Evolutionary conservation across 2,329 filamentous ascomycete genomes (phyloP).

Genomic region (Sporothrix inflata): DNA sequence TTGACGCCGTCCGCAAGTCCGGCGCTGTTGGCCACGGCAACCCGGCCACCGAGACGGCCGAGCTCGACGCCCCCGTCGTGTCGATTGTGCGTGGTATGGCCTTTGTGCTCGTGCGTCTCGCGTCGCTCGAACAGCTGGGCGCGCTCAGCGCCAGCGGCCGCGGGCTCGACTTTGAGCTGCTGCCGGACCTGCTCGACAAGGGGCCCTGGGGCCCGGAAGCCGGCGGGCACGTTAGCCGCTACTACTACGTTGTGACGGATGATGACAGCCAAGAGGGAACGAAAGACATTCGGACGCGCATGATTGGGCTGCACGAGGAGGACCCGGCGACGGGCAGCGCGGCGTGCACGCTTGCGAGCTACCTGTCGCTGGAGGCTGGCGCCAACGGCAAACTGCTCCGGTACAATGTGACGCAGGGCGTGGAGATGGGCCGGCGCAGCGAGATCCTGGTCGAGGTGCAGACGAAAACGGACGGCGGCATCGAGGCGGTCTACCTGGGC

Average conservation of each 20-base stretch:
- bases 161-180: constrained; percentile 41
- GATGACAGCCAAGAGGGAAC: constrained; percentile 13
- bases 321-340: constrained; percentile 68
- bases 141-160: constrained; percentile 36
- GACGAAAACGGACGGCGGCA: constrained; percentile 23
- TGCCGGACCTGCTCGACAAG: constrained; percentile 50
- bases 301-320: constrained; percentile 58
- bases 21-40: constrained; percentile 41
- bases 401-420: constrained; percentile 65
- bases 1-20: constrained; percentile 36
- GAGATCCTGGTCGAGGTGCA: constrained; percentile 54
- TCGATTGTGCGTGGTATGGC: constrained; percentile 75
- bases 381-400: background rate
- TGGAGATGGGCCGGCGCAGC: constrained; percentile 67
- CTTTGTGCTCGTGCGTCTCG: constrained; percentile 68
- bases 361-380: constrained; percentile 51
- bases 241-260: constrained; percentile 58
- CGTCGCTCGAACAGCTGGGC: constrained; percentile 61
- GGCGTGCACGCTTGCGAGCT: constrained; percentile 59
- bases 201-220: constrained; percentile 57
- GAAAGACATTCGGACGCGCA: constrained; percentile 58
- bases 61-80: constrained; percentile 53
- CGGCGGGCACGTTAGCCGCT: constrained; percentile 56
- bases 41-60: constrained; percentile 41
- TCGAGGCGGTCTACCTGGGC: constrained; percentile 39